Conservation (phyloP, 192 early-diverging fungal species). For the Chytriomyces hyalinus region DNA sequence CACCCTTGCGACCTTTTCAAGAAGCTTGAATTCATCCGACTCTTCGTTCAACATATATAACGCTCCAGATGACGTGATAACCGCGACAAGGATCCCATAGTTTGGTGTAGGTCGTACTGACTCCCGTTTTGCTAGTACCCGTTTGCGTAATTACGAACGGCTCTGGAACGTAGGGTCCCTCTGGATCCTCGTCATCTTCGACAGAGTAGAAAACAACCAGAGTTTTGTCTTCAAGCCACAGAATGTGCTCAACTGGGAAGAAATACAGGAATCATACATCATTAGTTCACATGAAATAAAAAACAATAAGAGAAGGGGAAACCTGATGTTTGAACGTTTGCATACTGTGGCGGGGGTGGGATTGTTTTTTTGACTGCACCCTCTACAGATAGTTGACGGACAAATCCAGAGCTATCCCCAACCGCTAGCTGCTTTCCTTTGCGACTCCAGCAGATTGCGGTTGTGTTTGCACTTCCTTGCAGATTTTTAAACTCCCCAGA, state of each 20-base stretch:
- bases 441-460: conserved; percentile 75
- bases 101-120: conserved; percentile 9
- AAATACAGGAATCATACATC: neutral
- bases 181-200: conserved; percentile 41
- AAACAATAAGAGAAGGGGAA: neutral
- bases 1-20: neutral
- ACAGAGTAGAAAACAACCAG: conserved; percentile 73
- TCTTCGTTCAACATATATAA: conserved; percentile 18
- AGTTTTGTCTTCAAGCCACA: conserved; percentile 77
- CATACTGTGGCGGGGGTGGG: conserved; percentile 43
- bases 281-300: neutral
- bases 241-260: conserved; percentile 64
- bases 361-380: conserved; percentile 67
- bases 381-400: conserved; percentile 68
- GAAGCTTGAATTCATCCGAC: conserved; percentile 14
- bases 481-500: conserved; percentile 18
- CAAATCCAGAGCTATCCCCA: conserved; percentile 62
- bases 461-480: neutral
- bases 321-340: neutral
- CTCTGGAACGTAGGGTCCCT: neutral
- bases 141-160: conserved; percentile 41
- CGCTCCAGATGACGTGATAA: neutral
- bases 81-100: conserved; percentile 17
- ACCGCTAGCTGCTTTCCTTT: conserved; percentile 91
- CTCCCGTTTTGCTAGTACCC: conserved; percentile 35